phyloP scores from a whole-genome alignment of 495 filamentous ascomycete genomes.

The Lindgomyces ingoldianus region DNA sequence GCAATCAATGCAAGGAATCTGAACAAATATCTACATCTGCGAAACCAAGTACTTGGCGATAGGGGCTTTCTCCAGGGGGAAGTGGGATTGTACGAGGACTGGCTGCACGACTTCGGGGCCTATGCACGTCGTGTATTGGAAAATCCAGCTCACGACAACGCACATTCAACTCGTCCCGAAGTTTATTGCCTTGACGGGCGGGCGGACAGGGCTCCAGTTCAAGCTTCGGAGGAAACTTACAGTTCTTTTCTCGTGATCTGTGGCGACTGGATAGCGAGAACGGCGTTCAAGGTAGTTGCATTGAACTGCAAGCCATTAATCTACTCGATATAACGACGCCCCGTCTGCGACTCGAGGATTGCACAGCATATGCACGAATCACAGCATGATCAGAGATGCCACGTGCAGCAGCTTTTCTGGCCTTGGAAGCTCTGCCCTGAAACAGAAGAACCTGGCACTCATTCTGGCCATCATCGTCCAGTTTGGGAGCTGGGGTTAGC shows the following conservation, averaged over 20 bases:
- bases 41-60: background rate
- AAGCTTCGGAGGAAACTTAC: background rate
- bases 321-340: slow-evolving; percentile 8
- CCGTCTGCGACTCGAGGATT: background rate
- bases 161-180: background rate
- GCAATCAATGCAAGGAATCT: background rate
- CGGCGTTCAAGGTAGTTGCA: too few relatives aligned
- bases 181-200: background rate
- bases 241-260: background rate
- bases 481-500: background rate
- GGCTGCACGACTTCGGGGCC: background rate
- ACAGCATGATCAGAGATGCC: slow-evolving; percentile 10
- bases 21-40: background rate
- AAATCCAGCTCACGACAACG: background rate
- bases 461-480: background rate
- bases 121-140: background rate
- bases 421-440: background rate
- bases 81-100: background rate
- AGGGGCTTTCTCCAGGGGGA: background rate
- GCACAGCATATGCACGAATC: slow-evolving; percentile 8
- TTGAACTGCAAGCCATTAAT: slow-evolving; percentile 13
- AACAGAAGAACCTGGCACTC: too few relatives aligned
- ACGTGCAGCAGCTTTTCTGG: background rate
- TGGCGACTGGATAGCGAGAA: too few relatives aligned
- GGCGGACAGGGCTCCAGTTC: background rate